Conservation (phyloP, 2,329 filamentous ascomycete species). For the Coniochaeta pulveracea region DNA sequence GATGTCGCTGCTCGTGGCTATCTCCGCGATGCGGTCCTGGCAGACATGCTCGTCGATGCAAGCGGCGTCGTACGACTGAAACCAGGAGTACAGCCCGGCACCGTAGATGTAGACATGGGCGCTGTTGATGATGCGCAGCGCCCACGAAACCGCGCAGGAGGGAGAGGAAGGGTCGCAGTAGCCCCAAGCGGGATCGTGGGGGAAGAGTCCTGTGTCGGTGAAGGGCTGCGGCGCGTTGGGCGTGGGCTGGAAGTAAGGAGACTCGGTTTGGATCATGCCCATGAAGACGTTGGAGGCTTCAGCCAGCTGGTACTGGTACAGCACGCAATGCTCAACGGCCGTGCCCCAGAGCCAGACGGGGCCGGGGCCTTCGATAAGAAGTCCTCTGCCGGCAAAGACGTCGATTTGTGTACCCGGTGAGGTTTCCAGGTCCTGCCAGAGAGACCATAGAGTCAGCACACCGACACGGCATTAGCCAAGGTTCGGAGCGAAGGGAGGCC, state of each 20-base stretch:
- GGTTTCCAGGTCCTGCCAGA: too few species aligned
- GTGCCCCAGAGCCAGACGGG: conserved; percentile 26
- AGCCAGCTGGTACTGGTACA: conserved; percentile 36
- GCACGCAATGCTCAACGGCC: conserved; percentile 32
- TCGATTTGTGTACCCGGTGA: conserved; percentile 14
- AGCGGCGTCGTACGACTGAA: conserved; percentile 36
- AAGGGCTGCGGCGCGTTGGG: conserved; percentile 29
- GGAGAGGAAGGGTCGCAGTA: conserved; percentile 7
- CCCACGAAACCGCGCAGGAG: conserved; percentile 43
- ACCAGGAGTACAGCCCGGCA: conserved; percentile 48
- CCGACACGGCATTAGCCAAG: conserved; percentile 36
- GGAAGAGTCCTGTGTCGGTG: conserved; percentile 5
- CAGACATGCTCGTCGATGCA: not conserved
- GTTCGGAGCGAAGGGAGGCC: conserved; percentile 12
- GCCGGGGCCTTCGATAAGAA: conserved; percentile 19
- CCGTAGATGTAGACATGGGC: conserved; percentile 38
- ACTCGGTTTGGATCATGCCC: conserved; percentile 12
- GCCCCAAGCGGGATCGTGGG: conserved; percentile 6
- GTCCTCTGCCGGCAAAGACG: conserved; percentile 20
- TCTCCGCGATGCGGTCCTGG: not conserved
- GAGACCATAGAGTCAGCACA: too few species aligned
- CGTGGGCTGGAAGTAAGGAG: conserved; percentile 36
- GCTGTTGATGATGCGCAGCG: conserved; percentile 41
- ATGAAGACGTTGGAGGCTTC: conserved; percentile 33
- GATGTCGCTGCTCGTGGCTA: too few species aligned